Base-by-base conservation (phyloP, 306 rosid genomes). In the Pyrus pyrifolia region DNA sequence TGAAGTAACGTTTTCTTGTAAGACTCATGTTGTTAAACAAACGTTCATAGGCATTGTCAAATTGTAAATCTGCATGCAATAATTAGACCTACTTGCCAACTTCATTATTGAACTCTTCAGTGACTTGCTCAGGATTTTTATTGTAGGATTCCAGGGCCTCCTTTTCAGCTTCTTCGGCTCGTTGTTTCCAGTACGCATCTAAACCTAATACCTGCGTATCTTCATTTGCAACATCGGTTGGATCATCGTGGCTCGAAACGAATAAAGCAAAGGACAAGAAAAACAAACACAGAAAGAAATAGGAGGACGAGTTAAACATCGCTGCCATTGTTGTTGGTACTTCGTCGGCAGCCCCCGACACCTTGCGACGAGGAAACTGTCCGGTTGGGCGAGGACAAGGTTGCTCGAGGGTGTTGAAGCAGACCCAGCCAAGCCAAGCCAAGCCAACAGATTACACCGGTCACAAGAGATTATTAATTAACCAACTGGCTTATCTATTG, bases 171-270 rank as follows among this genome's bases (percentile, higher is more conserved):
- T 38, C 8, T 18, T 31, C 46, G 3, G 81, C 88, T 58, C 86
- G 81, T 19, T 17, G 12, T 68, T 78, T 67, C 98, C 98, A 90
- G 81, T 90, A 93, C 4, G 64, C 17, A 71, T 90, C 93, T 40
- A 68, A 82, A 29, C 77, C 81, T 0, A 61, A 3, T 61, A 17
- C 40, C 23, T 1, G 6, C 18, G 13, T n/a, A 57, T 57, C 62
- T 57, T 57, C 62, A 57, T 22, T 57, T 9, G 23, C 1, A 22
- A 6, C 35, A 11, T 13, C 66, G 66, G 33, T 25, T 49, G 55
- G 21, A 49, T 6, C 21, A 49, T 49, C 55, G 14, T 61, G 3
- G 33, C 67, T 27, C 21, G 86, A 88, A 13, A 74, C 25, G 0
- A 71, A 31, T 45, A 74, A 74, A 61, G 69, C 75, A 52, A 70